These are phyloP conservation scores for Poa annua DNA, from an alignment of 176 grass and related monocot species.

Conservation along the genomic window DNA sequence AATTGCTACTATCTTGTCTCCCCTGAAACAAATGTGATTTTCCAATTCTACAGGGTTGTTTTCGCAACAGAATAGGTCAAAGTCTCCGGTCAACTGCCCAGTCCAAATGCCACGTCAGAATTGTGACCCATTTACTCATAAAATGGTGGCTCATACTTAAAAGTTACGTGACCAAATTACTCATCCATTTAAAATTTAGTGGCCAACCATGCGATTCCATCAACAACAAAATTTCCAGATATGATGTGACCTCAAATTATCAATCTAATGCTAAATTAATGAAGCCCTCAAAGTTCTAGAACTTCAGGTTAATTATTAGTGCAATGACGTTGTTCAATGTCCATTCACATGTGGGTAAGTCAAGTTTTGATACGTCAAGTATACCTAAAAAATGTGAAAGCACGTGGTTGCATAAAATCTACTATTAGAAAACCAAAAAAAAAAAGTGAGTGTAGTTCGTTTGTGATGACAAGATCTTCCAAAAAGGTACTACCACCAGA, in stretches of 20 bases:
- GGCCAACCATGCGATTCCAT: too few species aligned
- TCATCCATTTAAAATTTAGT: too few species aligned
- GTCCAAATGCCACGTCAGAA: too few species aligned
- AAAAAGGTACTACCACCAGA: constrained; percentile 12
- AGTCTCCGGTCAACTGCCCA: too few species aligned
- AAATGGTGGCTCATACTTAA: too few species aligned
- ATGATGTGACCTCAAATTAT: background rate
- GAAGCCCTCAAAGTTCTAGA: background rate
- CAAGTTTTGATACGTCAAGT: constrained; percentile 5
- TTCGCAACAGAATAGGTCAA: too few species aligned
- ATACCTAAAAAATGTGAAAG: background rate
- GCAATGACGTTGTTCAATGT: background rate
- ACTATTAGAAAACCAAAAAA: constrained; percentile 18
- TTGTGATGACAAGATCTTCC: background rate
- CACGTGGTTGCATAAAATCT: background rate
- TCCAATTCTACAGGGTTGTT: too few species aligned
- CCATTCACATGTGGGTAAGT: background rate
- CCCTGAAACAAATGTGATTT: too few species aligned
- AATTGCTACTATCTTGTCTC: too few species aligned
- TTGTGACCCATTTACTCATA: too few species aligned
- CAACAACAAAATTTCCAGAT: background rate
- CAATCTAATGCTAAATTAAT: constrained; percentile 21
- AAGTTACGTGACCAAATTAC: too few species aligned
- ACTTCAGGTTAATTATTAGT: constrained; percentile 11
- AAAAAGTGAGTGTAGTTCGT: background rate